Base-by-base conservation (phyloP, 371 early-diverging fungal species). In the Polyrhizophydium stewartii region DNA sequence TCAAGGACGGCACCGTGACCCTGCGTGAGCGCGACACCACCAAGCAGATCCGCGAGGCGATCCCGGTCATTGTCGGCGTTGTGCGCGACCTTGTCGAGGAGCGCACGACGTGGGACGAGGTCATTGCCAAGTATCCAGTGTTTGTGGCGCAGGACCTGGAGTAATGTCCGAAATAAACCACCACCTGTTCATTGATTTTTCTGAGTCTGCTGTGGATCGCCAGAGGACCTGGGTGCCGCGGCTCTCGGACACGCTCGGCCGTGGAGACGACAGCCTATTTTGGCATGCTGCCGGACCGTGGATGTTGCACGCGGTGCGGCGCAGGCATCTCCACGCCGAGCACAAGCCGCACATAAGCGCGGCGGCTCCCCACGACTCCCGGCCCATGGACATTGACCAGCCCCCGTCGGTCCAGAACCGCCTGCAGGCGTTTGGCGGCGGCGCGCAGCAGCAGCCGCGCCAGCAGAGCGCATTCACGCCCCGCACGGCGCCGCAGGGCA, bases 21-120 rank as follows among this genome's bases (percentile, higher is more conserved):
- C 85, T 99, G 41, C 88, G 99, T 63, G 96, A 98, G 77, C 89
- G 99, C 67, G 99, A 99, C 71, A 87, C 94, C 41, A 93, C 92
- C 57, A 85, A 90, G 74, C 99, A 99, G 79, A 90, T 98, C 68
- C 89, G 99, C 58, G 92, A 87, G 61, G 67, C 85, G 21, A 68
- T 84, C 61, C 85, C 87, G 33, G 79, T 79, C 61, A 84, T 95
- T 61, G 67, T 90, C 47, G 79, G 83, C 60, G 68, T 91, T 52
- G 83, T 96, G 61, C 80, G 78, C 68, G 78, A 87, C 33, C 75
- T 93, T 24, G 83, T 84, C 40, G 81, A 81, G 16, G 93, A 83
- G 61, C 63, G 51, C 57, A 79, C 70, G 22, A 81, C 88, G 25
- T 93, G 92, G 92, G 74, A 70, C 13, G 78, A 84, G 24, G 85